Percentiles rank a stretch among this genome's conserved stretches.
These are phyloP conservation scores for Entomophthora muscae DNA, from an alignment of 371 early-diverging fungal genomes.

Conservation along the genomic window DNA sequence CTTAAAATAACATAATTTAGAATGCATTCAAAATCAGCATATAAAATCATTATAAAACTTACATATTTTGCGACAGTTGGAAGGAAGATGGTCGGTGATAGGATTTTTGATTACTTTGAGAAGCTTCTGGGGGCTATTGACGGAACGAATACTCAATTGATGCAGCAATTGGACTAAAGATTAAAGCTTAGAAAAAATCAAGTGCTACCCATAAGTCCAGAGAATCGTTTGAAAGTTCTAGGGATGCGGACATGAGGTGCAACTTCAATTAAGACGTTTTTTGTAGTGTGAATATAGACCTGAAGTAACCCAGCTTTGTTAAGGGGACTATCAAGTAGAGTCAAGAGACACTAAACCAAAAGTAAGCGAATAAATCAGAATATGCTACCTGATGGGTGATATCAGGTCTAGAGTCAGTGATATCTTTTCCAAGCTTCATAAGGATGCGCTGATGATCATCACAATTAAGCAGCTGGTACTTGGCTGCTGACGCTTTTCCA, in stretches of 20 bases:
- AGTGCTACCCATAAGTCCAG: slow-evolving; percentile 72
- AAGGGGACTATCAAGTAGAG: slow-evolving; percentile 91
- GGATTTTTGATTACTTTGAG: slow-evolving; percentile 94
- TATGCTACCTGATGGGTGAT: slow-evolving; percentile 79
- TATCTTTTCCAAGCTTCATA: slow-evolving; percentile 64
- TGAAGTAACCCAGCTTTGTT: slow-evolving; percentile 93
- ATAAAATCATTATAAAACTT: slow-evolving; percentile 12
- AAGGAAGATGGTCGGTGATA: slow-evolving; percentile 80
- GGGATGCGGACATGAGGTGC: slow-evolving; percentile 96
- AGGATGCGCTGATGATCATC: slow-evolving; percentile 89
- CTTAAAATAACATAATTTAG: slow-evolving; percentile 16
- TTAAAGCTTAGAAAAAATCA: neutral
- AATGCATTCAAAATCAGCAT: neutral
- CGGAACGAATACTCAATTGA: slow-evolving; percentile 85
- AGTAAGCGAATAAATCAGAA: neutral
- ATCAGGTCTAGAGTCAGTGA: slow-evolving; percentile 82
- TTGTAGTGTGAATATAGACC: slow-evolving; percentile 87
- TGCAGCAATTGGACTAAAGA: slow-evolving; percentile 85
- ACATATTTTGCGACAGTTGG: slow-evolving; percentile 74
- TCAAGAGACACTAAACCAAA: slow-evolving; percentile 64
- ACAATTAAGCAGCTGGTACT: slow-evolving; percentile 84
- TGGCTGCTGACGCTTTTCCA: slow-evolving; percentile 74
- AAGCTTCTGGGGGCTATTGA: slow-evolving; percentile 78
- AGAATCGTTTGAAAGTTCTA: slow-evolving; percentile 94
- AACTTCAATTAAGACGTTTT: slow-evolving; percentile 91